Base-by-base conservation (phyloP, 2,329 filamentous ascomycete genomes). In the Penicillium occitanis region DNA sequence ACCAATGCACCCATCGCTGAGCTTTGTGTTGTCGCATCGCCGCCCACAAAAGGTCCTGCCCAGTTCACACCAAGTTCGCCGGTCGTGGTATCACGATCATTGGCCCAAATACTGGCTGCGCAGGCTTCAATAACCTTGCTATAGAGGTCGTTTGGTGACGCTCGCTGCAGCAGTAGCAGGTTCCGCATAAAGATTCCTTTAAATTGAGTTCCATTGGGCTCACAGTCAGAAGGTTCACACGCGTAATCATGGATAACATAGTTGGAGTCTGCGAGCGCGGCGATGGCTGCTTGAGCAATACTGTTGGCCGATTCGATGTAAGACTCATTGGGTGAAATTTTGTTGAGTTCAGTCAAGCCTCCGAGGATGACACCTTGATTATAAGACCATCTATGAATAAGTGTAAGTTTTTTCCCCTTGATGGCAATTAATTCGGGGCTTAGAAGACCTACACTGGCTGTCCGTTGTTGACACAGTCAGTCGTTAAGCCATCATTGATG, bases 121-220 rank as follows among this genome's bases (percentile, higher is more conserved):
- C 90, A 91, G 33, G 75, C 78, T 58, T 82, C 74, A 65, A 92
- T 85, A 64, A 88, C 88, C 1, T 78, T 73, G 13, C 76, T 78
- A 71, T 87, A 89, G 10, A 74, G 74, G 2, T 80, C 74, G 44
- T 84, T 78, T 0, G 85, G 84, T 1, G 82, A 82, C 2, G 76
- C 84, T 0, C 77, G 72, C 25, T 89, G 80, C 40, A 92, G 76
- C 64, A 85, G 83, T 40, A 83, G 81, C 22, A 92, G 77, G 72
- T 90, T 90, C 22, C 88, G 83, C 17, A 86, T 82, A 69, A 91
- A 91, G 42, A 91, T 81, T 3, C 90, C 90, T 76, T 92, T 92
- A 83, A 92, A 92, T 71, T 90, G 87, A 40, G 85, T 82, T 1
- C 81, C 84, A 67, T 88, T 70, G 3, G 69, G 84, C 11, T 79